Percentiles rank a stretch among this genome's conserved stretches.
phyloP scores from a whole-genome alignment of 2,329 filamentous ascomycete species.

The Arthrobotrys pseudoclavata region DNA sequence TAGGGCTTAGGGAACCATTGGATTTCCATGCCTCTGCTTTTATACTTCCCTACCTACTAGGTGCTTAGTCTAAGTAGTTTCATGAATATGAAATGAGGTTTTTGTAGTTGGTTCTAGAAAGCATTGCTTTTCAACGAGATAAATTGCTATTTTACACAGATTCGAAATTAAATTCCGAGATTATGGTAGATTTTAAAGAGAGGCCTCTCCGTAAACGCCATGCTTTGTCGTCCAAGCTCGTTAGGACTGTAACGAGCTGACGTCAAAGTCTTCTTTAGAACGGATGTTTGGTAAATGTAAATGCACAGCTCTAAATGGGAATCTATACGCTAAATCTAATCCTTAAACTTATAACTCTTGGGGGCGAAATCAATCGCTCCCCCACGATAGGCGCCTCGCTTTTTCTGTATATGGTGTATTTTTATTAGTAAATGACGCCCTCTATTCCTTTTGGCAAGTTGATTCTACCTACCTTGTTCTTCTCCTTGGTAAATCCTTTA shows the following conservation, averaged over 20 bases:
- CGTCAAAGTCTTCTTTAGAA: neutral
- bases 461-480: constrained; percentile 80
- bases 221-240: neutral
- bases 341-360: constrained; percentile 93
- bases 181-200: neutral
- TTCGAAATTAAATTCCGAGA: neutral
- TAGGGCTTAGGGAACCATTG: too few relatives aligned
- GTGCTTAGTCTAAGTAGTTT: too few relatives aligned
- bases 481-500: constrained; percentile 99
- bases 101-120: neutral
- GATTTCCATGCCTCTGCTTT: too few relatives aligned
- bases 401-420: constrained; percentile 71
- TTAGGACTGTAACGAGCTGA: neutral
- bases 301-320: constrained; percentile 3
- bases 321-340: constrained; percentile 69
- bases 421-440: constrained; percentile 14
- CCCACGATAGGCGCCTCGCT: constrained; percentile 89
- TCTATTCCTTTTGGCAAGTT: constrained; percentile 61
- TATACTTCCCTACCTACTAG: too few relatives aligned
- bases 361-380: constrained; percentile 86
- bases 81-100: too few relatives aligned
- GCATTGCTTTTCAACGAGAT: neutral
- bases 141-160: constrained; percentile 15
- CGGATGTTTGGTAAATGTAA: neutral
- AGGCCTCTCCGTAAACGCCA: neutral